phyloP scores from a whole-genome alignment of 768 basidiomycete species.

The Heimioporus sp. region DNA sequence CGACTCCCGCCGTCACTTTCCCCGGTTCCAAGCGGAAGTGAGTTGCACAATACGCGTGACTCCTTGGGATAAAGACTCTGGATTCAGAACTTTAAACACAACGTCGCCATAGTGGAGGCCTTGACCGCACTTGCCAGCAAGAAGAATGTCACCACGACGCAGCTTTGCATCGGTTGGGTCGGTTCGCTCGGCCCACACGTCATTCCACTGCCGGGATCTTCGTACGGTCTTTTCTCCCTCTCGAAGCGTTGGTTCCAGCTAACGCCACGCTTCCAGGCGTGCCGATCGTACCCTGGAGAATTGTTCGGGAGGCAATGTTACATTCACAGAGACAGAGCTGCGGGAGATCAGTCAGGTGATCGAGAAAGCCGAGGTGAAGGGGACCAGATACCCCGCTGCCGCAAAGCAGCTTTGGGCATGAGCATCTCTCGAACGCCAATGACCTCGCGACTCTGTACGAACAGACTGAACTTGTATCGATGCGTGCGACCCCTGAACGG shows the following conservation, averaged over 20 bases:
- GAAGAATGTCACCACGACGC: conserved; percentile 40
- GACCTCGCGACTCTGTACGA: background rate
- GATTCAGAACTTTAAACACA: conserved; percentile 38
- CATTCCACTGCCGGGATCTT: conserved; percentile 51
- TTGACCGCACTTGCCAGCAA: conserved; percentile 40
- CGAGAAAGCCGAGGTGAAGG: conserved; percentile 35
- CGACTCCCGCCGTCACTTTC: conserved; percentile 38
- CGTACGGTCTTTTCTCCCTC: conserved; percentile 24
- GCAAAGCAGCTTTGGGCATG: conserved; percentile 33
- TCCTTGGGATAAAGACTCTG: background rate
- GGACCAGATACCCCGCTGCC: conserved; percentile 36
- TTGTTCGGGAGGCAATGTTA: conserved; percentile 41
- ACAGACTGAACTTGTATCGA: background rate
- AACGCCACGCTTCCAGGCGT: conserved; percentile 17
- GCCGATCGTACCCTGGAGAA: conserved; percentile 45
- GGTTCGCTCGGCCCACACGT: conserved; percentile 38
- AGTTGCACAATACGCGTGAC: background rate
- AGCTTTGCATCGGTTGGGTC: conserved; percentile 46
- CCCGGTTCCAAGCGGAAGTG: conserved; percentile 46
- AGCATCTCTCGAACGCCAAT: background rate
- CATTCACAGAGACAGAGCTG: conserved; percentile 39
- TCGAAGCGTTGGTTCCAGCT: background rate
- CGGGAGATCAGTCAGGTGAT: conserved; percentile 39
- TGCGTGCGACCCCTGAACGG: background rate
- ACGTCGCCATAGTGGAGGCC: conserved; percentile 41